Percentiles rank a stretch among this genome's conserved stretches.
phyloP scores from a whole-genome alignment of 345 rosid species.

The Citrus australasica region DNA sequence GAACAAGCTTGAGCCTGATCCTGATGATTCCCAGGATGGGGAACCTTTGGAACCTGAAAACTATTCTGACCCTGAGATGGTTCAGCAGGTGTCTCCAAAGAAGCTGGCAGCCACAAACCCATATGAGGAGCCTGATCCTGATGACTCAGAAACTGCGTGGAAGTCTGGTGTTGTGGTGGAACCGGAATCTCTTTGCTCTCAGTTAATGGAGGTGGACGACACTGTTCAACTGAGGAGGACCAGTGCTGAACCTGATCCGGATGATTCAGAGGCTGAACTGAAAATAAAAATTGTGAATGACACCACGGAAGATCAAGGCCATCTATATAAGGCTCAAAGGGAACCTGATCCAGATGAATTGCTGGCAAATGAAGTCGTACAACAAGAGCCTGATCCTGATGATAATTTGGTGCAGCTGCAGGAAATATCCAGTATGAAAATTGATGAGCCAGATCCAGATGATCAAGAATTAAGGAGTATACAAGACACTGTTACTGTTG shows the following conservation, averaged over 20 bases:
- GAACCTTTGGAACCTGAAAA: constrained; percentile 6
- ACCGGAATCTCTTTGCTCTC: constrained; percentile 12
- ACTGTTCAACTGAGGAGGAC: constrained; percentile 14
- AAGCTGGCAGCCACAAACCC: constrained; percentile 4
- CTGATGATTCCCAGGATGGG: constrained; percentile 26
- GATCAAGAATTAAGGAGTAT: constrained; percentile 72
- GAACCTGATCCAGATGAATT: constrained; percentile 27
- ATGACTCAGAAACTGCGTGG: constrained; percentile 25
- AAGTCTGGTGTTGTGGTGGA: constrained; percentile 13
- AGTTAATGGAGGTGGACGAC: constrained; percentile 12
- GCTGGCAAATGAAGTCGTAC: constrained; percentile 15
- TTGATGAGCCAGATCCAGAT: constrained; percentile 75
- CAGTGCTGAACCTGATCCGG: constrained; percentile 62
- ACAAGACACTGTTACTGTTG: constrained; percentile 61
- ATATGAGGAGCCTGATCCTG: constrained; percentile 34
- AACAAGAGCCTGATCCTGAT: constrained; percentile 38
- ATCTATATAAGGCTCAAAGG: constrained; percentile 5
- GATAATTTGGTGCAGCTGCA: constrained; percentile 18
- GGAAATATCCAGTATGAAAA: constrained; percentile 36
- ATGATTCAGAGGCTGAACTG: constrained; percentile 31
- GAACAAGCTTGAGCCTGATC: constrained; percentile 45
- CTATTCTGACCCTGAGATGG: constrained; percentile 17
- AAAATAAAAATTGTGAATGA: constrained; percentile 12
- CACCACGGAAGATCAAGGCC: constrained; percentile 21
- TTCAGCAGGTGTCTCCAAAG: neutral